These are phyloP conservation scores for Eragrostis tef DNA, from an alignment of 202 grass and related monocot species.

Conservation along the genomic window DNA sequence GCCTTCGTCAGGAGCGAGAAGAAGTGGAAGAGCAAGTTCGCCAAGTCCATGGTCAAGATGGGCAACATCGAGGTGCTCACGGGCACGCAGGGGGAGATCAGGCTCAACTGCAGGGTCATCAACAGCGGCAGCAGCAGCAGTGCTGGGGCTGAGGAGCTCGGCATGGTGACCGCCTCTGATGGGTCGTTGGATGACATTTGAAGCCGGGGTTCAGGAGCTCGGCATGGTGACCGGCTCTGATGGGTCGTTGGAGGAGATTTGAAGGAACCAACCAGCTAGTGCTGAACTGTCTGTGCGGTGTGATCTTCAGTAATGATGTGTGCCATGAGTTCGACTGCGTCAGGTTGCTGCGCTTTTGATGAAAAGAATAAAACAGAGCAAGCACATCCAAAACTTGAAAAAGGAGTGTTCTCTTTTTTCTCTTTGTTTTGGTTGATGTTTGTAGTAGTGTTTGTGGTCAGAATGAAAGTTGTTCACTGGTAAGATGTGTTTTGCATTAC, in stretches of 20 bases:
- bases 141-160: slow-evolving; percentile 33
- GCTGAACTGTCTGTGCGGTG: background rate
- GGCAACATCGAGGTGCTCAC: slow-evolving; percentile 70
- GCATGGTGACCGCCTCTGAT: background rate
- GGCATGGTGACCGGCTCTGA: background rate
- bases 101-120: slow-evolving; percentile 72
- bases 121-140: slow-evolving; percentile 50
- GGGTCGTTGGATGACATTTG: background rate
- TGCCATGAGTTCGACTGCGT: background rate
- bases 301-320: background rate
- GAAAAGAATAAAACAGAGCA: slow-evolving; percentile 18
- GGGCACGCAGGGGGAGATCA: slow-evolving; percentile 71
- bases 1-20: slow-evolving; percentile 58
- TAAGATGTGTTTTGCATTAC: background rate
- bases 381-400: background rate
- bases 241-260: slow-evolving; percentile 2
- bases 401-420: background rate
- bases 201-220: background rate
- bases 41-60: slow-evolving; percentile 80
- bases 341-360: background rate
- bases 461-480: background rate
- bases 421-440: background rate
- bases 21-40: slow-evolving; percentile 65
- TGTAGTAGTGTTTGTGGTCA: background rate
- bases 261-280: background rate